Base-by-base conservation (phyloP, 2,329 filamentous ascomycete genomes). In the Mycogone perniciosa region DNA sequence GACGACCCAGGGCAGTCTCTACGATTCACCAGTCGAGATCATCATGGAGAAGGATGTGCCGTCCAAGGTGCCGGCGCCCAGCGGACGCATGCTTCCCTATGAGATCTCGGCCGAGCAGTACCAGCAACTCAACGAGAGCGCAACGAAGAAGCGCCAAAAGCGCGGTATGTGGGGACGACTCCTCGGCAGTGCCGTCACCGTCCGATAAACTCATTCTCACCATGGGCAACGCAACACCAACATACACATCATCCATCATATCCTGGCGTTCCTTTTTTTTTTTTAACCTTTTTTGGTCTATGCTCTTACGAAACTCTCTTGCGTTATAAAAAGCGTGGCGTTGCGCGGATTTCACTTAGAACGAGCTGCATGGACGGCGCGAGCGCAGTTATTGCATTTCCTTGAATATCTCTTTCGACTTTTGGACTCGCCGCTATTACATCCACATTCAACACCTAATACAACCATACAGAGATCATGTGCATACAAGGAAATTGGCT, bases 41-140 rank as follows among this genome's bases (percentile, higher is more conserved):
- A 64, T 74, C 42, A 58, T 73, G 48, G 67, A 70, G 39, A 67
- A 60, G 67, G 56, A 71, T 51, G 65, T 67, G 45, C 64, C 20
- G 20, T 20, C 68, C 54, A 72, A 71, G 60, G 59, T 60, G 31
- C 59, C 56, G 38, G 60, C 63, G 13, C 60, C 64, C 26, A 59
- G 60, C 56, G 58, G 59, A 26, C 61, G 65, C 48, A 64, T 75
- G 56, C 73, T 81, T 4, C 76, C 78, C 5, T 81, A 80, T 64
- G 78, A 81, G 66, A 77, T 80, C 58, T 73, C 72, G 54, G 60
- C 68, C 33, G 76, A 81, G 29, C 74, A 80, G 53, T 71, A 80
- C 53, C 71, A 72, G 54, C 71, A 74, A 51, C 62, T 78, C 41
- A 73, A 79, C 54, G 72, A 77, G 44, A 70, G 66, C 38, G 64